Evolutionary conservation across 2,329 filamentous ascomycete genomes (phyloP).

Genomic region (Ophiostoma tasmaniense): DNA sequence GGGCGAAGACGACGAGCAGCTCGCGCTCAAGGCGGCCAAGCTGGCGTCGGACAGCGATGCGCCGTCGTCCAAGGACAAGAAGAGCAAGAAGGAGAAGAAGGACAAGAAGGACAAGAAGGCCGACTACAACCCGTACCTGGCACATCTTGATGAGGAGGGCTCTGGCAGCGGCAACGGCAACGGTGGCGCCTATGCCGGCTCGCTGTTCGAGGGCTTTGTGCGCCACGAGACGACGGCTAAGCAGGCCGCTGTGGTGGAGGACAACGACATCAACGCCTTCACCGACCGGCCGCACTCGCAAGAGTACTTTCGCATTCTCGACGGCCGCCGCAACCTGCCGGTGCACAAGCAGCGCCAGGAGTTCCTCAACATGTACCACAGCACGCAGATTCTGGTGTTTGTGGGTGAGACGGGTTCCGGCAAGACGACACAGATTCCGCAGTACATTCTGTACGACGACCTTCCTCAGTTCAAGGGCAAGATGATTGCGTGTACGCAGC

Average conservation of each 20-base stretch:
- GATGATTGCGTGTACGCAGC: constrained; percentile 94
- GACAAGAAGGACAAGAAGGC: background rate
- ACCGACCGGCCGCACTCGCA: constrained; percentile 67
- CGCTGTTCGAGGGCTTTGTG: constrained; percentile 53
- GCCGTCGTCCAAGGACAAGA: background rate
- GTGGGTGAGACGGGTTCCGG: constrained; percentile 98
- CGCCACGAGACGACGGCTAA: constrained; percentile 73
- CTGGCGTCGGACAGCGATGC: constrained; percentile 15
- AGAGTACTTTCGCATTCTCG: constrained; percentile 83
- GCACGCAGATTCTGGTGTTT: constrained; percentile 92
- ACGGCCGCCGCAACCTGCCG: constrained; percentile 74
- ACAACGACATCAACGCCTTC: constrained; percentile 78
- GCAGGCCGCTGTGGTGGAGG: constrained; percentile 65
- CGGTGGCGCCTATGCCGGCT: background rate
- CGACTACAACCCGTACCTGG: constrained; percentile 74
- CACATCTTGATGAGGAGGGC: constrained; percentile 59
- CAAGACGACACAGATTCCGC: constrained; percentile 98
- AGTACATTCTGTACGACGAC: constrained; percentile 97
- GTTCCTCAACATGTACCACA: constrained; percentile 87
- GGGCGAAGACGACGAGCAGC: constrained; percentile 17
- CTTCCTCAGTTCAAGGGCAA: constrained; percentile 78
- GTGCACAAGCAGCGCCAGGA: constrained; percentile 92
- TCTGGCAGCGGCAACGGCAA: constrained; percentile 30
- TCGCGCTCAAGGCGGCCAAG: constrained; percentile 15
- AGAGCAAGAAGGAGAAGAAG: constrained; percentile 8